Percentiles rank a stretch among this genome's conserved stretches.
Conservation (phyloP, 164 flowering plant genomes). For the Annona squamosa region DNA sequence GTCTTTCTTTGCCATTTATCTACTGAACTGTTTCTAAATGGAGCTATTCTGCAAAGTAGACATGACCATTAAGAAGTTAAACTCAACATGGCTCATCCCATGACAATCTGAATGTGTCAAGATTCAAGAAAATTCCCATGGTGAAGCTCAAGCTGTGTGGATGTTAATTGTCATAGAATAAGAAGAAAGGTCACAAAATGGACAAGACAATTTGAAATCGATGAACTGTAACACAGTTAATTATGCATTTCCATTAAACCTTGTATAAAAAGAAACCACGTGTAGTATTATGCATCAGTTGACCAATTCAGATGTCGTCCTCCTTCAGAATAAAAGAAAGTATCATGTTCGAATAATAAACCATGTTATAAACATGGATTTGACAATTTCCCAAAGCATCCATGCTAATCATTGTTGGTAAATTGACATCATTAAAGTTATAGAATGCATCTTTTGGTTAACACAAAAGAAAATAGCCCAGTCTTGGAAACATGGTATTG, state of each 20-base stretch:
- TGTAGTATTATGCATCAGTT: background rate
- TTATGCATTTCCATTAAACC: background rate
- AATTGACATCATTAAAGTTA: too few relatives aligned
- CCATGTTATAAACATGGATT: background rate
- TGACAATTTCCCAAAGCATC: too few relatives aligned
- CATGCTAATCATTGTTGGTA: too few relatives aligned
- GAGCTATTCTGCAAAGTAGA: constrained; percentile 45
- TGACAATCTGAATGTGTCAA: background rate
- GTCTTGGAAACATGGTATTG: too few relatives aligned
- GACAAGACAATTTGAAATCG: background rate
- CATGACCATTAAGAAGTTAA: constrained; percentile 5
- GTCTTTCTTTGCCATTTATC: constrained; percentile 98
- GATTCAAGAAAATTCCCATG: background rate
- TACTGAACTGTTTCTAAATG: constrained; percentile 68
- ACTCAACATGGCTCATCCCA: background rate
- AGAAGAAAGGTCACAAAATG: background rate
- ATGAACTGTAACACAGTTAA: background rate
- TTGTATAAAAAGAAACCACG: background rate
- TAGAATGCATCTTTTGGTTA: too few relatives aligned
- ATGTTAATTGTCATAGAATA: background rate
- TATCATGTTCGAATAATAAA: background rate
- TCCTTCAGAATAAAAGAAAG: background rate
- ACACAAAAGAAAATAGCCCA: too few relatives aligned
- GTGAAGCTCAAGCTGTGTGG: background rate
- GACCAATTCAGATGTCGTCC: background rate